phyloP scores from a whole-genome alignment of 148 eudicot genomes.

The Chenopodium formosanum region DNA sequence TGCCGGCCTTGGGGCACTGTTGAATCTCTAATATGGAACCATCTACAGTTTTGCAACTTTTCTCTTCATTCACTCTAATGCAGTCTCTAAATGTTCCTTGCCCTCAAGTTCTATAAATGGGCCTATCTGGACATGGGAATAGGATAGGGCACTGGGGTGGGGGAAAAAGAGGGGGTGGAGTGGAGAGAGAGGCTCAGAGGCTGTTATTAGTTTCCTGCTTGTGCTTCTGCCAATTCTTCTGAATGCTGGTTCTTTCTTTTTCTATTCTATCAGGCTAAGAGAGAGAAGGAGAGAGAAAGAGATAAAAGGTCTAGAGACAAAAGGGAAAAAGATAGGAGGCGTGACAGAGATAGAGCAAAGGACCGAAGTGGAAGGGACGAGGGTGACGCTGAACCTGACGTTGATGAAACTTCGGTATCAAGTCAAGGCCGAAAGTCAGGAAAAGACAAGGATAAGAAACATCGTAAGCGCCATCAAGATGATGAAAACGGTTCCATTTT shows the following conservation, averaged over 20 bases:
- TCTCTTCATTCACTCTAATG: too few relatives aligned
- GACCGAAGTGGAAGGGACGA: conserved; percentile 46
- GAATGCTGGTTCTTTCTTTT: background rate
- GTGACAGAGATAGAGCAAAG: conserved; percentile 43
- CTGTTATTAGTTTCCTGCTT: background rate
- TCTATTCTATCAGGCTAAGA: conserved; percentile 54
- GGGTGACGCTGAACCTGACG: conserved; percentile 49
- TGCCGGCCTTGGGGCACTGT: too few relatives aligned
- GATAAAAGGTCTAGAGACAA: conserved; percentile 57
- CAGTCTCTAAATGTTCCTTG: too few relatives aligned
- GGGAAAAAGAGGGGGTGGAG: too few relatives aligned
- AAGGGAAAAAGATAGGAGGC: conserved; percentile 60
- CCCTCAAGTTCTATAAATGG: too few relatives aligned
- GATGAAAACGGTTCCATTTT: conserved; percentile 49
- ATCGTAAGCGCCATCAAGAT: conserved; percentile 48
- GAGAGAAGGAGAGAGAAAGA: conserved; percentile 69
- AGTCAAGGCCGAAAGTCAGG: conserved; percentile 51
- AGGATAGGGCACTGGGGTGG: too few relatives aligned
- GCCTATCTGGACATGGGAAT: too few relatives aligned
- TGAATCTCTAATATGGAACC: too few relatives aligned
- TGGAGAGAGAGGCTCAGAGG: background rate
- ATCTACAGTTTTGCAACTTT: too few relatives aligned
- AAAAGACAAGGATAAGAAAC: conserved; percentile 69
- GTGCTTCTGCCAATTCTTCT: background rate
- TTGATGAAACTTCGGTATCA: conserved; percentile 32